Evolutionary conservation across 2,329 filamentous ascomycete genomes (phyloP), one percentile per base, ranked within the genome.

Genomic region (Aspergillus sp.): DNA sequence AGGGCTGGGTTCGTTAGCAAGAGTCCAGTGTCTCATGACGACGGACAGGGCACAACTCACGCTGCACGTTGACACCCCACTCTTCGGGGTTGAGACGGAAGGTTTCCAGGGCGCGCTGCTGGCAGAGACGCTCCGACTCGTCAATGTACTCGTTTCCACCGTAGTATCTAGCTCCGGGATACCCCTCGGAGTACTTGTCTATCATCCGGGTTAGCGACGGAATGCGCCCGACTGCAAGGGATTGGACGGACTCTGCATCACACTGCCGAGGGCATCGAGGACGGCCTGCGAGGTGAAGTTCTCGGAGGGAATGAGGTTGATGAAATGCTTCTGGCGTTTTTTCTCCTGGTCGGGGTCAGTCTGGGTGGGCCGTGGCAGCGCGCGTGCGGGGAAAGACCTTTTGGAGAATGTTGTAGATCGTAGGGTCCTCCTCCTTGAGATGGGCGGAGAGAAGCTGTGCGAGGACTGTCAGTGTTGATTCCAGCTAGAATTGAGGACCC

Each of bases 171-270:
- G 93, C 93, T 52, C 94, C 94, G 29, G 93, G 94, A 67, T 99
- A 99, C 47, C 94, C 94, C 75, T 99, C 94, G 0, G 94, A 97
- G 78, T 99, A 99, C 74, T 99, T 97, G 76, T 97, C 89, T 88
- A 71, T 60, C 54, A 10, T 10, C 50, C 36, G 40, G 36, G 53
- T 77, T 74, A 62, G 61, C n/a, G 43, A 32, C 45, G 25, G 40
- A 20, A 20, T 4, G 21, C 29, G 42, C 42, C 20, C 11, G 42
- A 46, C 40, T 40, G 14, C 19, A 23, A 34, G 20, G 14, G 36
- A 45, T n/a, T 45, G 42, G 49, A 75, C 83, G 61, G 78, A 92
- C 89, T 96, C 74, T 96, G 91, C 91, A 96, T 96, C 49, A 92
- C 88, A 79, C 91, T 96, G 60, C 91, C 91, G 55, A 96, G 80